Percentiles rank a stretch among this genome's conserved stretches.
These are phyloP conservation scores for Crithidia thermophila DNA, from an alignment of 208 protist species.

Conservation along the genomic window DNA sequence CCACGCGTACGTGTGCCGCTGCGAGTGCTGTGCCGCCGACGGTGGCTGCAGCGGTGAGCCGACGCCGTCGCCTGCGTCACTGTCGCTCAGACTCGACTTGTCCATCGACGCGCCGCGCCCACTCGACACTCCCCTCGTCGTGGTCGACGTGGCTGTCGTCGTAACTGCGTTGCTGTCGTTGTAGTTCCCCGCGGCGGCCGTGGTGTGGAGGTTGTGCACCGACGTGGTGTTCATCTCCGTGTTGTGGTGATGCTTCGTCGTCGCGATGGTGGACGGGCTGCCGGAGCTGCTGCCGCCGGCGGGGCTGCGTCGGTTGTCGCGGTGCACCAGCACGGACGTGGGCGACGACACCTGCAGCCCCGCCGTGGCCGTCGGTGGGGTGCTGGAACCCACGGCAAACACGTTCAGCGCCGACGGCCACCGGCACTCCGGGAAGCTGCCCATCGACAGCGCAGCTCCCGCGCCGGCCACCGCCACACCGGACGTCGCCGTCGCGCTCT, in stretches of 20 bases:
- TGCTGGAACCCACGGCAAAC: background rate
- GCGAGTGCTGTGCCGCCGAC: slow-evolving; percentile 1
- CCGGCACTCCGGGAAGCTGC: slow-evolving; percentile 3
- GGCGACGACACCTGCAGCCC: background rate
- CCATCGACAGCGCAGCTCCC: background rate
- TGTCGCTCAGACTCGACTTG: slow-evolving; percentile 3
- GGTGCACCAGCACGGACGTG: slow-evolving; percentile 1
- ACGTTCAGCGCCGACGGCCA: slow-evolving; percentile 6
- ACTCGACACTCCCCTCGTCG: too few species aligned
- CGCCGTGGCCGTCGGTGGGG: background rate
- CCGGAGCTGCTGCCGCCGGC: background rate
- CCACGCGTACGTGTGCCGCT: too few species aligned
- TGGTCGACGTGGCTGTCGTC: too few species aligned
- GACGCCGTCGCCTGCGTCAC: background rate
- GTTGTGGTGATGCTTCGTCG: background rate
- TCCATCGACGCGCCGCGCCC: too few species aligned
- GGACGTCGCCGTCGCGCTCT: too few species aligned
- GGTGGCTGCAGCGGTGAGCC: slow-evolving; percentile 5
- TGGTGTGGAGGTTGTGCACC: too few species aligned
- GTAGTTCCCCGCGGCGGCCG: background rate
- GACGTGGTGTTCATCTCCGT: background rate
- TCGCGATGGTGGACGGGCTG: background rate
- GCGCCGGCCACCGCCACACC: too few species aligned
- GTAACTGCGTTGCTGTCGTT: too few species aligned
- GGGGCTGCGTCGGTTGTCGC: slow-evolving; percentile 1